Evolutionary conservation across 371 early-diverging fungal species (phyloP), one percentile per base, ranked within the genome.

Genomic region (Apophysomyces variabilis): DNA sequence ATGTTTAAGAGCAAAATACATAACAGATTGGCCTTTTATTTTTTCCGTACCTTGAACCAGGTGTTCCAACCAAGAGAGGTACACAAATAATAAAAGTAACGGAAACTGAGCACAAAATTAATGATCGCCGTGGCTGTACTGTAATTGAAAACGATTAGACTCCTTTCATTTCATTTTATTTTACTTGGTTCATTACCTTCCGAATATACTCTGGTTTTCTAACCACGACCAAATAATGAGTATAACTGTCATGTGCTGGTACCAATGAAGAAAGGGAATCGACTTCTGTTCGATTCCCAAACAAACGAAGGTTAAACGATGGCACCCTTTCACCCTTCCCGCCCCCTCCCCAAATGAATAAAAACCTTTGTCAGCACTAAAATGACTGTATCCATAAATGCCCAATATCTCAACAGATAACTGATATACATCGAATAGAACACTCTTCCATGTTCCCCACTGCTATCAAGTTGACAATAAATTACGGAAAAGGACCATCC

Each of bases 201-300:
- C 72, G 60, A 72, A 72, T 38, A 68, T 66, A 13, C 64, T 68
- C 44, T 72, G 66, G 46, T 66, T 68, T 63, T 72, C 66, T 60
- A 72, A 66, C 69, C 72, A 72, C 4, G 64, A 62, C 66, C 66
- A 72, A 26, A 68, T 36, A 57, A 68, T 61, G 38, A 68, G 58
- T 12, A 68, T 65, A 39, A 66, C 63, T 44, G 60, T 54, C 66
- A 66, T 68, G 60, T 68, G 68, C 37, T 72, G 72, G 50, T 72
- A 68, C 66, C 72, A 72, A 57, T 72, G 68, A 16, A 72, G 57
- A 58, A 72, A 72, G 12, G 67, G 64, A 54, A 72, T 72, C 3
- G 65, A 37, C 66, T 67, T 68, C 68, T 68, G 58, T 26, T 58
- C 4, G 2, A n/a, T 16, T 5, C 9, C 35, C 12, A 3, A 38